These are phyloP conservation scores for Pestalotiopsis sp. DNA, from an alignment of 2,329 filamentous ascomycete genomes.

Conservation along the genomic window DNA sequence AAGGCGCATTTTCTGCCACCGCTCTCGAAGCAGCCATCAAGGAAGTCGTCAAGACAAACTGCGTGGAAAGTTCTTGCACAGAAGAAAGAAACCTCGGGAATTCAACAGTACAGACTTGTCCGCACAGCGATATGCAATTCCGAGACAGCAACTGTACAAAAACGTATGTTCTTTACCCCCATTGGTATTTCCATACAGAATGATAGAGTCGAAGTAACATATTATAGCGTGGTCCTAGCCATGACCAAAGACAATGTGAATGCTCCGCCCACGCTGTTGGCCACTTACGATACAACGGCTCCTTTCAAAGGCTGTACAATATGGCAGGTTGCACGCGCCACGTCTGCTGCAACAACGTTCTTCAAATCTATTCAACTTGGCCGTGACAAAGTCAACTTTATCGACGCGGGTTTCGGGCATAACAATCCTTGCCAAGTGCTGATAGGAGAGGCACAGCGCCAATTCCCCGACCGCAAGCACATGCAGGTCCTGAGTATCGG, in stretches of 20 bases:
- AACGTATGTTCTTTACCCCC: neutral
- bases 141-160: neutral
- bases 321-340: conserved; percentile 32
- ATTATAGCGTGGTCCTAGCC: conserved; percentile 25
- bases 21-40: conserved; percentile 28
- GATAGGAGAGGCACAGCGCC: conserved; percentile 27
- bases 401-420: conserved; percentile 33
- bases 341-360: conserved; percentile 30
- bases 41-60: conserved; percentile 19
- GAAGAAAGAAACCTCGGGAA: neutral
- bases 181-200: neutral
- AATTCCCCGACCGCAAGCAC: conserved; percentile 21
- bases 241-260: conserved; percentile 31
- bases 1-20: conserved; percentile 26
- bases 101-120: neutral
- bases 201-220: conserved; percentile 1
- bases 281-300: conserved; percentile 26
- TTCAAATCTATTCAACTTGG: conserved; percentile 32
- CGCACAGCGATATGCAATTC: neutral
- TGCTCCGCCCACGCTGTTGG: conserved; percentile 27
- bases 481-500: conserved; percentile 26
- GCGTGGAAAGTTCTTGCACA: conserved; percentile 12
- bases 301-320: conserved; percentile 25
- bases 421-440: conserved; percentile 35
- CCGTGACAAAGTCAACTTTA: conserved; percentile 27